Percentiles rank a stretch among this genome's conserved stretches.
phyloP scores from a whole-genome alignment of 2,329 filamentous ascomycete genomes.

The Aspergillus luchuensis region DNA sequence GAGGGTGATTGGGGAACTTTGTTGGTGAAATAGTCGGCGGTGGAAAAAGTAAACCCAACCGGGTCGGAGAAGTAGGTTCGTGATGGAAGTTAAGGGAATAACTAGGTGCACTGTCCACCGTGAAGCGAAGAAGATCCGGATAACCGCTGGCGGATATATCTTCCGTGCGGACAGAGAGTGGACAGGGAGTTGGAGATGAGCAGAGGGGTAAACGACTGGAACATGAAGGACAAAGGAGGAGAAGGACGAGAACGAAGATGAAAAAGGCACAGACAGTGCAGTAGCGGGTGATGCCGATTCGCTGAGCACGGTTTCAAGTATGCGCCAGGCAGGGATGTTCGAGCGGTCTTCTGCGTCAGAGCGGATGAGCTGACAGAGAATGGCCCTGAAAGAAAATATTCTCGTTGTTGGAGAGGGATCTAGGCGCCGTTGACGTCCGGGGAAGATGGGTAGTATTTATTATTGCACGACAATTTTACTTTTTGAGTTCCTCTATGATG shows the following conservation, averaged over 20 bases:
- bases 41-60: not conserved
- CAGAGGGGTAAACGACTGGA: slow-evolving; percentile 6
- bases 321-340: slow-evolving; percentile 9
- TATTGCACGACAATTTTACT: not conserved
- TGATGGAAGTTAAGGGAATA: not conserved
- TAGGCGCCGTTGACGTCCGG: slow-evolving; percentile 5
- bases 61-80: not conserved
- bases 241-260: slow-evolving; percentile 8
- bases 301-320: slow-evolving; percentile 9
- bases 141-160: slow-evolving; percentile 4
- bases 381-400: slow-evolving; percentile 3
- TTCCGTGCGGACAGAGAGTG: not conserved
- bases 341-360: not conserved
- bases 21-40: slow-evolving; percentile 1
- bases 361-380: slow-evolving; percentile 1
- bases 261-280: slow-evolving; percentile 9
- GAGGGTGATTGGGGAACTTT: slow-evolving; percentile 1
- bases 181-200: not conserved
- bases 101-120: not conserved
- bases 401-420: not conserved
- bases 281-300: slow-evolving; percentile 6
- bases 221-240: slow-evolving; percentile 5
- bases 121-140: not conserved
- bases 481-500: not conserved
- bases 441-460: slow-evolving; percentile 3